phyloP scores from a whole-genome alignment of 176 grass and related monocot species.

The Eragrostis curvula region DNA sequence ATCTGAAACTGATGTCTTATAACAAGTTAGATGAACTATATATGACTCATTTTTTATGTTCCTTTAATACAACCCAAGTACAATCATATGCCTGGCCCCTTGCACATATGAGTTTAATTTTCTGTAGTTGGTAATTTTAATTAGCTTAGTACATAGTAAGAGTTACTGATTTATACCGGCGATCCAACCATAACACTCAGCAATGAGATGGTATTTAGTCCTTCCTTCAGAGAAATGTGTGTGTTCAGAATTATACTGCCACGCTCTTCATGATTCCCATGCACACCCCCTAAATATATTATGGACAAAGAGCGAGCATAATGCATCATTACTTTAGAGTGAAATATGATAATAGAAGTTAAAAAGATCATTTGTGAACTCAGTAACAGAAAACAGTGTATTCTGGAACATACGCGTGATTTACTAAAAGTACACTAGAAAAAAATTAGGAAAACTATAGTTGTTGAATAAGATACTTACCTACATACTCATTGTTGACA shows the following conservation, averaged over 20 bases:
- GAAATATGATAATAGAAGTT: neutral
- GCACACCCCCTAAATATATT: slow-evolving; percentile 62
- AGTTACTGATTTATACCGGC: slow-evolving; percentile 62
- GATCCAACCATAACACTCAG: slow-evolving; percentile 93
- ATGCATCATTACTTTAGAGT: neutral
- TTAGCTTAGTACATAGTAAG: neutral
- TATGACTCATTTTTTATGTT: neutral
- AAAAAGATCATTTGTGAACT: neutral
- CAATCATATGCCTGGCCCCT: slow-evolving; percentile 6
- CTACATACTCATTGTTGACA: slow-evolving; percentile 68
- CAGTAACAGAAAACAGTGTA: neutral
- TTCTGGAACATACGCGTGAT: slow-evolving; percentile 12
- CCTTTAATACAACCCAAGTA: neutral
- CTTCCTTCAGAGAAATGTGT: slow-evolving; percentile 53
- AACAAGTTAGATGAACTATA: neutral
- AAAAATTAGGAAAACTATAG: neutral
- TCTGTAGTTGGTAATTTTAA: neutral
- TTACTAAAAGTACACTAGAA: slow-evolving; percentile 8
- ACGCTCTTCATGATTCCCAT: slow-evolving; percentile 60
- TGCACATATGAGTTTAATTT: slow-evolving; percentile 6
- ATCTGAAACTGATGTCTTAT: neutral
- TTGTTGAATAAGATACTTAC: slow-evolving; percentile 46
- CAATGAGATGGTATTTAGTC: slow-evolving; percentile 78
- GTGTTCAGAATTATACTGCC: slow-evolving; percentile 47
- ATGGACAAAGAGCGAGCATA: slow-evolving; percentile 2